Base-by-base conservation (phyloP, 371 early-diverging fungal genomes). In the Mortierella sp. region DNA sequence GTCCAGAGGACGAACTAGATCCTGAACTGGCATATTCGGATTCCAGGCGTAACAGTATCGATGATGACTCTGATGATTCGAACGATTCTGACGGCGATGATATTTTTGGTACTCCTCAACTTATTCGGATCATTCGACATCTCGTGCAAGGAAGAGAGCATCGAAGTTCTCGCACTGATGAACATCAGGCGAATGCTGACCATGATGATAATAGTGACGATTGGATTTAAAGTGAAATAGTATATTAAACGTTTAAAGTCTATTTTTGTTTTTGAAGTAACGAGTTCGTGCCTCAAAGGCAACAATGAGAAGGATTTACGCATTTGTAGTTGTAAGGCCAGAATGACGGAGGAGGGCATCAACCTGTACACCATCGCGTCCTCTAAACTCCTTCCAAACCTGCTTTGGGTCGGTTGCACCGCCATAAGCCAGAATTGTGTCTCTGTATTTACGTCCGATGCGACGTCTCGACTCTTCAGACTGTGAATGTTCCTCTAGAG, bases 361-460 rank as follows among this genome's bases (percentile, higher is more conserved):
- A 2, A 88, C 82, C 66, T 90, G 85, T 1, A 88, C 90, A 26
- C 83, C 82, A 22, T 82, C 79, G 23, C 92, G 80, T 28, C 90
- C 92, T 49, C 89, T 79, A 61, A 91, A 91, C 65, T 83, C 70
- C 37, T 83, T 83, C 90, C 90, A 91, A 9, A 91, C 90, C 22
- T 87, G 77, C 58, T 80, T 75, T 9, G 92, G 92, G 32, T 86
- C 72, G 0, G 90, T 90, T 1, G 89, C 90, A 8, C 92, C 92
- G 26, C 92, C 92, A 47, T 90, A 84, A 22, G 90, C 90, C 51
- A 91, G 83, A 8, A 91, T 83, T 0, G 92, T 91, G 54, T 91
- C 85, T 37, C 92, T 85, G 65, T 91, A 91, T 32, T 83, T 86
- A 37, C 86, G 75, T 40, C 92, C 90, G 45, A 89, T 74, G 0